Percentiles rank a stretch among this genome's conserved stretches.
phyloP scores from a whole-genome alignment of 768 basidiomycete species.

The Nidularia sp. region DNA sequence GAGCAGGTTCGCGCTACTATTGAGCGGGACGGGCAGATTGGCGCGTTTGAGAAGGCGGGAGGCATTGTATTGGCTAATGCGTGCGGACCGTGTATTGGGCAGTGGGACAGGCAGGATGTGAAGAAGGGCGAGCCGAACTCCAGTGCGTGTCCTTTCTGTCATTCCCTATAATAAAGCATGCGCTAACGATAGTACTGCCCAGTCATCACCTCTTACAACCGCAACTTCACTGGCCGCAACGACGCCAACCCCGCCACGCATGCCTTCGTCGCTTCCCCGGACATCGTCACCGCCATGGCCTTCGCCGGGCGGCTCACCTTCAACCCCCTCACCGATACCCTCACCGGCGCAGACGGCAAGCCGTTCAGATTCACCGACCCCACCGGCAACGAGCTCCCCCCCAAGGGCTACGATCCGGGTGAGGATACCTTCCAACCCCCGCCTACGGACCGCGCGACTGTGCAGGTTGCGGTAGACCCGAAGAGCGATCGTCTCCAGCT shows the following conservation, averaged over 20 bases:
- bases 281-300: conserved; percentile 94
- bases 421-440: conserved; percentile 97
- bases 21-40: conserved; percentile 91
- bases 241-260: conserved; percentile 99
- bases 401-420: conserved; percentile 94
- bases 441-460: conserved; percentile 76
- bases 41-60: conserved; percentile 80
- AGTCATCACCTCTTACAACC: conserved; percentile 99
- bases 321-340: conserved; percentile 92
- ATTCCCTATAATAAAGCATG: background rate
- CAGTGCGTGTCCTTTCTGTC: conserved; percentile 46
- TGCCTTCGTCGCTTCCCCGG: conserved; percentile 91
- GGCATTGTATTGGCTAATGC: conserved; percentile 96
- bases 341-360: conserved; percentile 90
- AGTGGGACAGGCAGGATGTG: conserved; percentile 97
- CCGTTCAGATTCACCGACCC: conserved; percentile 96
- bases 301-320: conserved; percentile 94
- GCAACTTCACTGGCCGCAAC: conserved; percentile 99
- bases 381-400: conserved; percentile 87
- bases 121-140: conserved; percentile 97
- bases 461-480: conserved; percentile 83
- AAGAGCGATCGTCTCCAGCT: conserved; percentile 89
- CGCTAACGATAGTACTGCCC: background rate
- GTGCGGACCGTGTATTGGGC: conserved; percentile 98
- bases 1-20: conserved; percentile 99